A percentile compares a stretch with the other conserved stretches of the same genome.
These are phyloP conservation scores for Apostasia ramifera DNA, from an alignment of 106 monocot genomes.

Conservation along the genomic window DNA sequence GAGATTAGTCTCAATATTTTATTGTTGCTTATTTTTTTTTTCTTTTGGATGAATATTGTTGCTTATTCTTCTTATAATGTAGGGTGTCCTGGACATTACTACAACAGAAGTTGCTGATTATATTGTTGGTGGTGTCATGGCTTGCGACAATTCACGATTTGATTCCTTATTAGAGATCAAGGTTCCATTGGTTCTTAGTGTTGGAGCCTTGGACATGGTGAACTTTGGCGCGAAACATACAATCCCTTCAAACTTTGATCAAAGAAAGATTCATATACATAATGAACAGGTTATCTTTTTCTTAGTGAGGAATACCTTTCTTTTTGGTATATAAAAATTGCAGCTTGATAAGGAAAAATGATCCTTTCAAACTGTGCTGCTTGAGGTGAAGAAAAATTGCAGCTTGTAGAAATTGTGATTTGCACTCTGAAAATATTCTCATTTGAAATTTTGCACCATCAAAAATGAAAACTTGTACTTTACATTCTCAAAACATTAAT, in stretches of 20 bases:
- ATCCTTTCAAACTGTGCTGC: too few relatives aligned
- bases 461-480: too few relatives aligned
- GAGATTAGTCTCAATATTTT: neutral
- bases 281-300: slow-evolving; percentile 71
- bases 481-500: too few relatives aligned
- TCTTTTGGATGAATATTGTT: neutral
- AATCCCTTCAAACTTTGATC: slow-evolving; percentile 54
- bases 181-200: slow-evolving; percentile 79
- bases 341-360: too few relatives aligned
- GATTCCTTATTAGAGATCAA: slow-evolving; percentile 78
- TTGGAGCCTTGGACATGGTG: slow-evolving; percentile 96
- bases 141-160: slow-evolving; percentile 75
- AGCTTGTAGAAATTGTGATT: too few relatives aligned
- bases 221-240: slow-evolving; percentile 85
- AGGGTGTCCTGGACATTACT: slow-evolving; percentile 94
- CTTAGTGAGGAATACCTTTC: neutral
- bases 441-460: too few relatives aligned
- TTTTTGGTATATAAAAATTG: too few relatives aligned
- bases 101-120: slow-evolving; percentile 96
- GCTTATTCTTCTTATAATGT: slow-evolving; percentile 11
- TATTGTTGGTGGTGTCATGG: slow-evolving; percentile 91
- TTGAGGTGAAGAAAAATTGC: too few relatives aligned
- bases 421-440: too few relatives aligned
- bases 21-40: neutral
- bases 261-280: slow-evolving; percentile 75